Evolutionary conservation across 495 filamentous ascomycete genomes (phyloP).

Genomic region (Margaritispora aquatica): DNA sequence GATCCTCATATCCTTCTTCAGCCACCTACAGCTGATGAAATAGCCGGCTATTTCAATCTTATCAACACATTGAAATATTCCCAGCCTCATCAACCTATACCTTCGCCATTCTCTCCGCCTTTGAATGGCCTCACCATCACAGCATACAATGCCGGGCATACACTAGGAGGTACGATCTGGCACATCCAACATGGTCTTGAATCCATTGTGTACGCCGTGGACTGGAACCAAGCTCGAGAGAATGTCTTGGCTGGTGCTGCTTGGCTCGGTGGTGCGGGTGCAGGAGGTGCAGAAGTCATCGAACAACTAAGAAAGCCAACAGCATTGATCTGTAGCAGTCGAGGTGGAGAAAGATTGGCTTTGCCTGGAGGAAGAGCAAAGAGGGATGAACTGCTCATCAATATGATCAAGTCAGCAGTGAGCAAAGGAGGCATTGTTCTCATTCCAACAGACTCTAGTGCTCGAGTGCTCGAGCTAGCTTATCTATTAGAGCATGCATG

Average conservation of each 20-base stretch:
- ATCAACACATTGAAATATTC: slow-evolving; percentile 96
- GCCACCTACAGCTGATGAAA: slow-evolving; percentile 78
- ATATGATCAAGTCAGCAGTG: slow-evolving; percentile 71
- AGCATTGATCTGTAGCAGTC: slow-evolving; percentile 82
- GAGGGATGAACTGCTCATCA: slow-evolving; percentile 77
- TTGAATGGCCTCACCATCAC: slow-evolving; percentile 91
- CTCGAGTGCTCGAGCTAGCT: slow-evolving; percentile 85
- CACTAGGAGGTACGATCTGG: slow-evolving; percentile 96
- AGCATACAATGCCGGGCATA: slow-evolving; percentile 94
- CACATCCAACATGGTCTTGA: slow-evolving; percentile 96
- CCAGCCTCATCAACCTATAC: slow-evolving; percentile 82
- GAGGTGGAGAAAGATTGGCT: slow-evolving; percentile 66
- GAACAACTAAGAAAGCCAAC: slow-evolving; percentile 91
- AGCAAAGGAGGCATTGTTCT: slow-evolving; percentile 85
- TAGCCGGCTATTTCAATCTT: slow-evolving; percentile 83
- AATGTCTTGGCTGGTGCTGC: slow-evolving; percentile 90
- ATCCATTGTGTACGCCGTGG: slow-evolving; percentile 93
- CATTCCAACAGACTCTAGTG: slow-evolving; percentile 92
- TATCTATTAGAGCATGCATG: slow-evolving; percentile 91
- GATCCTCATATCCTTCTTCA: slow-evolving; percentile 63
- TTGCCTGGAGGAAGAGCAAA: slow-evolving; percentile 66
- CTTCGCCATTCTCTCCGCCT: slow-evolving; percentile 81
- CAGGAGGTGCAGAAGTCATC: slow-evolving; percentile 81
- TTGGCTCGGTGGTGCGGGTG: slow-evolving; percentile 79
- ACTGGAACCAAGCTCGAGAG: slow-evolving; percentile 94